Evolutionary conservation across 306 rosid species (phyloP), one percentile per base, ranked within the genome.

Genomic region (Acacia confusa): DNA sequence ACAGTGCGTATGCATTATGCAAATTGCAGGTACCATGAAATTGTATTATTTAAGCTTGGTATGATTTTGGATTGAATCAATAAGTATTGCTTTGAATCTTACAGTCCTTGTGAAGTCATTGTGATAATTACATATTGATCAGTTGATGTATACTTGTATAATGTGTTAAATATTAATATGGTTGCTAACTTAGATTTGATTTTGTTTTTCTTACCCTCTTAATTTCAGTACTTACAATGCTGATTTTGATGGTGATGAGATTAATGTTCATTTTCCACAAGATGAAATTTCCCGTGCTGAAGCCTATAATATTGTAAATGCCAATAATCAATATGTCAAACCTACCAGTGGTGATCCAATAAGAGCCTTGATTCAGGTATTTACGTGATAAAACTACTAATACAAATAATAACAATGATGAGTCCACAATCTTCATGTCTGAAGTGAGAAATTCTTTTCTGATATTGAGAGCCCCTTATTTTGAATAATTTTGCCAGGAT

Each of bases 1-100:
- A 93, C 99, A 74, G 85, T 95, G 45, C 97, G 99, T 27, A 95
- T 95, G 99, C 99, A 95, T 87, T 95, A 95, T 79, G 99, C 99
- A 76, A 89, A 89, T 72, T 89, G 92, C 79, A 86, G 92, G 92
- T 88, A 84, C 76, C 65, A 61, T 55, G n/a, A 79, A 36, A 60
- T 60, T 43, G 19, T 27, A 69, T 34, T 55, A 70, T 76, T 45
- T 53, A 30, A 78, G 73, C 79, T 81, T 86, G 77, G 75, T 74
- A 5, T 50, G 28, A 30, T 81, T 81, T 72, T 66, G 48, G 60
- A 8, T 52, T 75, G 77, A 12, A 72, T 24, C 27, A 38, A 60
- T 40, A 53, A 53, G 22, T 57, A 72, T 77, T 77, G 69, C 81
- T 76, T 28, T 74, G 64, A 43, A 60, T 78, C 68, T 61, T 43